Percentiles rank a stretch among this genome's conserved stretches.
Conservation (phyloP, 2,329 filamentous ascomycete genomes). For the Stemphylium beticola region DNA sequence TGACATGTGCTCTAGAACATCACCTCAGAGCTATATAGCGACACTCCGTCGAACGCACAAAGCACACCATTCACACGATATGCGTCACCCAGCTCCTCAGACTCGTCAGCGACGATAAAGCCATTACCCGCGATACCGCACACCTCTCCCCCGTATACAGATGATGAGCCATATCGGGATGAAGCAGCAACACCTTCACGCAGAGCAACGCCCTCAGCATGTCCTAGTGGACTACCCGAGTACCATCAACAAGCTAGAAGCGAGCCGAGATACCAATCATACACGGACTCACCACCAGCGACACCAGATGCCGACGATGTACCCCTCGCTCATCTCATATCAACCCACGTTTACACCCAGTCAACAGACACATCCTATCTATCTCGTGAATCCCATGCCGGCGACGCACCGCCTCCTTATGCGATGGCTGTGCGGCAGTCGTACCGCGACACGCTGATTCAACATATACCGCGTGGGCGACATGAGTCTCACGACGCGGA, state of each 20-base stretch:
- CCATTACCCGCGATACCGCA: slow-evolving; percentile 4
- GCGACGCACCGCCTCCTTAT: slow-evolving; percentile 39
- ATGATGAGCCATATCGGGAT: not conserved
- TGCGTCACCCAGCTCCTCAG: slow-evolving; percentile 2
- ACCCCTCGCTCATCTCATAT: slow-evolving; percentile 35
- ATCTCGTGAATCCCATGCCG: slow-evolving; percentile 18
- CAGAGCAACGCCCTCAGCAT: not conserved
- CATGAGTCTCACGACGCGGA: slow-evolving; percentile 8
- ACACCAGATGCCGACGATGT: slow-evolving; percentile 32
- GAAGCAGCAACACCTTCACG: not conserved
- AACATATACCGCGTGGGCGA: slow-evolving; percentile 19
- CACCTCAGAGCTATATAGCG: not conserved
- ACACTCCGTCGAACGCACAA: not conserved
- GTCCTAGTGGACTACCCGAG: slow-evolving; percentile 33
- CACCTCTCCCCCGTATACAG: slow-evolving; percentile 4
- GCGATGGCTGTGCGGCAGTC: slow-evolving; percentile 31
- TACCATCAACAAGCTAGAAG: not conserved
- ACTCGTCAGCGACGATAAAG: slow-evolving; percentile 3
- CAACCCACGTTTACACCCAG: slow-evolving; percentile 9
- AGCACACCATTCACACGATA: not conserved
- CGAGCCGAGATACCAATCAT: slow-evolving; percentile 4
- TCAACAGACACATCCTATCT: not conserved
- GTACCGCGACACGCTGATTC: slow-evolving; percentile 35
- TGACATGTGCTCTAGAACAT: slow-evolving; percentile 7
- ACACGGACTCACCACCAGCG: slow-evolving; percentile 11